These are phyloP conservation scores for Aegilops speltoides DNA, from an alignment of 176 grass and related monocot species.

Conservation along the genomic window DNA sequence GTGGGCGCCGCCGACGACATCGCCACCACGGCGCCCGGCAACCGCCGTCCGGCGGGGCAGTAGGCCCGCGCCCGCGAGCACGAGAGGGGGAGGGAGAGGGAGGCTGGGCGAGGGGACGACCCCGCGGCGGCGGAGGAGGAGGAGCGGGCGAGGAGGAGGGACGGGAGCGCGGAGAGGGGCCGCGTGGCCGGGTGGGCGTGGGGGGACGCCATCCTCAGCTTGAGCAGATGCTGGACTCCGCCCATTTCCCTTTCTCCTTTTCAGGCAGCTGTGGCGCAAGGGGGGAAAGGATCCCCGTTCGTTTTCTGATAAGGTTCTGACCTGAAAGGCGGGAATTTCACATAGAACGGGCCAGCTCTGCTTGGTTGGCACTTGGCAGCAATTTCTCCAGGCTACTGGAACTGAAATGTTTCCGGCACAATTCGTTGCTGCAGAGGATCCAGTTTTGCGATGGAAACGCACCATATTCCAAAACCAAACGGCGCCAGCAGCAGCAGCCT, in stretches of 20 bases:
- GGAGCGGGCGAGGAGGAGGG: constrained; percentile 10
- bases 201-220: constrained; percentile 30
- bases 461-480: neutral
- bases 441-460: neutral
- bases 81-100: neutral
- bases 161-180: constrained; percentile 22
- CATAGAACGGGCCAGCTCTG: neutral
- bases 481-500: too few relatives aligned
- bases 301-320: constrained; percentile 4
- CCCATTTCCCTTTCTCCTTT: constrained; percentile 22
- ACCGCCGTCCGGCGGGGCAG: constrained; percentile 7
- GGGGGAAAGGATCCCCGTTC: neutral
- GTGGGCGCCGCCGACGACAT: constrained; percentile 41
- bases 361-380: neutral
- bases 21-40: constrained; percentile 31
- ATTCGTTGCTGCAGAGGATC: neutral
- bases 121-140: neutral
- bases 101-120: neutral
- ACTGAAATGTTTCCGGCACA: neutral
- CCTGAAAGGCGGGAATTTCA: neutral
- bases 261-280: neutral
- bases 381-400: neutral
- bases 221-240: constrained; percentile 37
- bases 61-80: constrained; percentile 1
- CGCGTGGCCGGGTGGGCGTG: neutral